Percentiles rank a stretch among this genome's conserved stretches.
These are phyloP conservation scores for Cyberlindnera sargentensis DNA, from an alignment of 805 yeast species.

Conservation along the genomic window DNA sequence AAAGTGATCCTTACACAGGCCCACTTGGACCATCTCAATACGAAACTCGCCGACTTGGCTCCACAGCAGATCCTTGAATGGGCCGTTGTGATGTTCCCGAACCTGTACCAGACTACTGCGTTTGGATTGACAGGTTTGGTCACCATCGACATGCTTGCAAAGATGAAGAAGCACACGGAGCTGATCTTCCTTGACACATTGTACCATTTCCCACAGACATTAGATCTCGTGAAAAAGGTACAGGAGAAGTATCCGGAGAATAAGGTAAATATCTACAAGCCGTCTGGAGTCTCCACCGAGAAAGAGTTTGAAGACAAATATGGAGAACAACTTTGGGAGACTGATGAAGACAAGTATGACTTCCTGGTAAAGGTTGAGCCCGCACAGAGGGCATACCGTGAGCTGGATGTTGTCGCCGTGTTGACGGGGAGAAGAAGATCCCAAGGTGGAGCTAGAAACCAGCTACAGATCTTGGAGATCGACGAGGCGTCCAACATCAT, in stretches of 20 bases:
- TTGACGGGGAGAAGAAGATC: conserved; percentile 86
- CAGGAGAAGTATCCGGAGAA: conserved; percentile 46
- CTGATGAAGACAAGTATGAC: conserved; percentile 75
- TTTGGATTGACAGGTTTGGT: conserved; percentile 91
- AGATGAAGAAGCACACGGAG: conserved; percentile 50
- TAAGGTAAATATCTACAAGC: conserved; percentile 59
- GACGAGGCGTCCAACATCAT: conserved; percentile 64
- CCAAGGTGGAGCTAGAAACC: conserved; percentile 80
- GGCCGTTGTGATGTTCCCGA: conserved; percentile 80
- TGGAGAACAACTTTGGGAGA: conserved; percentile 81
- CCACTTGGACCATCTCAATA: conserved; percentile 62
- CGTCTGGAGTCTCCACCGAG: conserved; percentile 49
- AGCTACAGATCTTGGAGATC: conserved; percentile 67
- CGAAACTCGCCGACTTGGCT: conserved; percentile 39
- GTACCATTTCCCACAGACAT: conserved; percentile 92
- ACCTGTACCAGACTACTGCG: conserved; percentile 85
- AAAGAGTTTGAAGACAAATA: conserved; percentile 56
- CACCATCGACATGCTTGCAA: conserved; percentile 74
- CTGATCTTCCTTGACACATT: conserved; percentile 84
- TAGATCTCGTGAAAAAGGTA: conserved; percentile 59
- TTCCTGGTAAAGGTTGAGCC: conserved; percentile 91
- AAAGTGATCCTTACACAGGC: conserved; percentile 34
- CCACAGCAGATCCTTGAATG: conserved; percentile 76
- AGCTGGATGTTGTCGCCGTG: conserved; percentile 71
- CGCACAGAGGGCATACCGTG: conserved; percentile 72